Conservation (phyloP, 1,284 basidiomycete species). For the Sporisorium exsertum region DNA sequence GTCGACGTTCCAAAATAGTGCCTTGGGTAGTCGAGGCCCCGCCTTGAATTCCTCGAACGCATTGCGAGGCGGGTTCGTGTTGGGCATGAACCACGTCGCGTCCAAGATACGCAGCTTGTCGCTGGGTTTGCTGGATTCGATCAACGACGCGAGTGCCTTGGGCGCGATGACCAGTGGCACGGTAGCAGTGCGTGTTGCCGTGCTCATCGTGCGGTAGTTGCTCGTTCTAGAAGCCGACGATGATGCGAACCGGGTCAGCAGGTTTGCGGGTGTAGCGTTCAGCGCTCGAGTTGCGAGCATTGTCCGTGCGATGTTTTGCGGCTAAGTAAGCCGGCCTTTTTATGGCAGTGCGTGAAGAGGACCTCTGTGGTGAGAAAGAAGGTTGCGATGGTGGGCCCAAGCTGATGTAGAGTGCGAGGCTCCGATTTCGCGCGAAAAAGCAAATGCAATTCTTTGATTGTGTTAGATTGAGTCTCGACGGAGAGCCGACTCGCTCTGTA, state of each 20-base stretch:
- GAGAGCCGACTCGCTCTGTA: too few species aligned
- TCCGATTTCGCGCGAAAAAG: neutral
- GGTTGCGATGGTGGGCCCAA: neutral
- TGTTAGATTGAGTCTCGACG: neutral
- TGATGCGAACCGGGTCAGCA: slow-evolving; percentile 7
- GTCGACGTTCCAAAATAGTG: slow-evolving; percentile 86
- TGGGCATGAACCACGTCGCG: slow-evolving; percentile 89
- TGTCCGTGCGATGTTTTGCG: neutral
- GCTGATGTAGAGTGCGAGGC: neutral
- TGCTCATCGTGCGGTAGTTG: slow-evolving; percentile 27
- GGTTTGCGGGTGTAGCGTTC: neutral
- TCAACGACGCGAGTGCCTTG: slow-evolving; percentile 36
- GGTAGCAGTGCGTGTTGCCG: slow-evolving; percentile 30
- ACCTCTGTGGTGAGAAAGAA: slow-evolving; percentile 1
- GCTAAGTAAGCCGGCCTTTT: neutral
- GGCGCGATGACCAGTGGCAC: slow-evolving; percentile 51
- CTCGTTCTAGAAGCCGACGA: neutral
- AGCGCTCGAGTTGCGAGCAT: slow-evolving; percentile 19
- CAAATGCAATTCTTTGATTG: neutral
- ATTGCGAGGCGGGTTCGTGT: slow-evolving; percentile 75
- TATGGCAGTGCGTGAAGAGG: neutral
- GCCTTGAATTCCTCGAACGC: slow-evolving; percentile 76
- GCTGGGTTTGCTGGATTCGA: slow-evolving; percentile 20
- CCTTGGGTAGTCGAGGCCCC: slow-evolving; percentile 78
- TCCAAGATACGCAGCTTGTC: slow-evolving; percentile 71